Conservation (phyloP, 1,139 yeast species). For the Zygosaccharomyces pseudobailii region DNA sequence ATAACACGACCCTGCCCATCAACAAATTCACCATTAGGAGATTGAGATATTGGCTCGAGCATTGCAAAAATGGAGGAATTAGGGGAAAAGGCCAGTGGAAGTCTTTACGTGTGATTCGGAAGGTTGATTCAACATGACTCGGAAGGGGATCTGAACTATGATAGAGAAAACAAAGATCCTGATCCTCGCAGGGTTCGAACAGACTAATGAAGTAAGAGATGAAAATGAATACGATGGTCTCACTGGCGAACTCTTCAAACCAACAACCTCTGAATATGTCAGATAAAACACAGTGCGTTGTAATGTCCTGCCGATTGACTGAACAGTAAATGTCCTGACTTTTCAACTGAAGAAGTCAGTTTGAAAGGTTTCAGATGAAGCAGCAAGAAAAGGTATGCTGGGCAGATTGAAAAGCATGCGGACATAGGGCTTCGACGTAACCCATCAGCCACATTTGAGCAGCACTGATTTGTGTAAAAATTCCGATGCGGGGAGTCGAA, state of each 20-base stretch:
- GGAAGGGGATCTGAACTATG: neutral
- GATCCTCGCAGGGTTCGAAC: neutral
- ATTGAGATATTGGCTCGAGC: constrained; percentile 15
- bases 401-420: too few species aligned
- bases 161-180: neutral
- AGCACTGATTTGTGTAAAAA: neutral
- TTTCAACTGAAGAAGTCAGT: too few species aligned
- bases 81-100: neutral
- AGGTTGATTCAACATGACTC: neutral
- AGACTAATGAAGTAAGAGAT: neutral
- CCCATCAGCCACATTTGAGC: neutral
- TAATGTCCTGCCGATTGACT: too few species aligned
- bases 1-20: constrained; percentile 59
- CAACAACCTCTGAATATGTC: too few species aligned
- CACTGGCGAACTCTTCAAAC: too few species aligned
- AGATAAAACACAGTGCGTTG: too few species aligned
- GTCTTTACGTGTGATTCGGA: neutral
- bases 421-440: too few species aligned
- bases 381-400: too few species aligned
- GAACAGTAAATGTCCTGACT: too few species aligned
- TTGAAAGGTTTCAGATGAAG: too few species aligned
- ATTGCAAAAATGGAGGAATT: neutral
- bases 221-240: neutral
- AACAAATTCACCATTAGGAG: constrained; percentile 49
- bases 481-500: constrained; percentile 37